Conservation (phyloP, 2,329 filamentous ascomycete genomes). For the Venturia carpophila region DNA sequence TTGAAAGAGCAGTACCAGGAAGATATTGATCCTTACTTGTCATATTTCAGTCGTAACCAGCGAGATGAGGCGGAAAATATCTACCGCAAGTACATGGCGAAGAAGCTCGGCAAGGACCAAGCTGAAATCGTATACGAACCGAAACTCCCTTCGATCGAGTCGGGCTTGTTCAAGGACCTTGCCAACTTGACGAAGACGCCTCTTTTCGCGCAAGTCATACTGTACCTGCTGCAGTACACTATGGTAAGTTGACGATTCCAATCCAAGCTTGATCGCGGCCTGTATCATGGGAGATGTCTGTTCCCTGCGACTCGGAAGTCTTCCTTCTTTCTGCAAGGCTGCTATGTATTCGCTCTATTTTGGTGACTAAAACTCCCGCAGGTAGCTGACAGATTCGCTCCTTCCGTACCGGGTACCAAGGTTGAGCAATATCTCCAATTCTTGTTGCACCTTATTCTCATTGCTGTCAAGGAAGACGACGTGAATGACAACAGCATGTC, state of each 20-base stretch:
- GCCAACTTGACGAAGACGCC: constrained; percentile 74
- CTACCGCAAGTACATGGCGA: constrained; percentile 79
- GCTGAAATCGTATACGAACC: constrained; percentile 91
- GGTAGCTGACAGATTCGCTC: constrained; percentile 57
- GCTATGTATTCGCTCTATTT: not conserved
- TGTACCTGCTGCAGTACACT: constrained; percentile 78
- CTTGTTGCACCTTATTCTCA: constrained; percentile 75
- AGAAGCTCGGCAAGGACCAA: constrained; percentile 70
- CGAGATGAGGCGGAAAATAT: constrained; percentile 88
- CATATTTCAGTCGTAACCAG: constrained; percentile 95
- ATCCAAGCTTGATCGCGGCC: no score
- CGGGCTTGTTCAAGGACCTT: constrained; percentile 69
- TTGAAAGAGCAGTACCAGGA: constrained; percentile 79
- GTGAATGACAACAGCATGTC: constrained; percentile 11
- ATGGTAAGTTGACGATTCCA: constrained; percentile 35
- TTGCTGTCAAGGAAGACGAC: constrained; percentile 74
- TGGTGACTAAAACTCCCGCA: not conserved
- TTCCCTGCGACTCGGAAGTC: no score
- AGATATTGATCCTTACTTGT: constrained; percentile 88
- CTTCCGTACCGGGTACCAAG: constrained; percentile 69
- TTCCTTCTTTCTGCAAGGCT: not conserved
- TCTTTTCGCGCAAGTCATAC: constrained; percentile 83
- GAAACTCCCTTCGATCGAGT: constrained; percentile 64
- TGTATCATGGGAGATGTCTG: no score
- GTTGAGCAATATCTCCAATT: constrained; percentile 90